phyloP scores from a whole-genome alignment of 169 alveolate species.

The Plasmodium gallinaceum region DNA sequence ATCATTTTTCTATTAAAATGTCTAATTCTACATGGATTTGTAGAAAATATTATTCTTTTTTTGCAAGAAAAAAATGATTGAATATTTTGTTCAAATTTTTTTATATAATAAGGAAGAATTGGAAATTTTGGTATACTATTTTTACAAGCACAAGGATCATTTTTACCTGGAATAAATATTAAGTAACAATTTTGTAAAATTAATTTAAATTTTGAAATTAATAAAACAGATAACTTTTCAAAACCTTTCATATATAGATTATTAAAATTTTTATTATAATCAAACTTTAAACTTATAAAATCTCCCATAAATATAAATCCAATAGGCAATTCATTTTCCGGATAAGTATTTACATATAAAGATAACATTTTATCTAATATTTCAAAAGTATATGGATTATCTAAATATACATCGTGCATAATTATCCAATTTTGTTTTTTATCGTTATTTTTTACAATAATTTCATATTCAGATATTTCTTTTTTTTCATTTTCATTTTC shows the following conservation, averaged over 20 bases:
- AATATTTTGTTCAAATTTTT: slow-evolving; percentile 75
- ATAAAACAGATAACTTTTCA: slow-evolving; percentile 56
- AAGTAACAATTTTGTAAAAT: slow-evolving; percentile 77
- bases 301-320: slow-evolving; percentile 86
- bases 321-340: slow-evolving; percentile 78
- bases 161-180: slow-evolving; percentile 83
- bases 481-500: slow-evolving; percentile 68
- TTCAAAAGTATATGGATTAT: slow-evolving; percentile 53
- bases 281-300: slow-evolving; percentile 74
- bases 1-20: slow-evolving; percentile 82
- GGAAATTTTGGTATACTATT: slow-evolving; percentile 83
- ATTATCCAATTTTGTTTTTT: slow-evolving; percentile 55
- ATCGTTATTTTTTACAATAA: slow-evolving; percentile 37
- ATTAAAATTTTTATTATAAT: slow-evolving; percentile 44
- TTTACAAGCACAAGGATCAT: slow-evolving; percentile 83
- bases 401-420: slow-evolving; percentile 64
- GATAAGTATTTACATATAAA: slow-evolving; percentile 76
- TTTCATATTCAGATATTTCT: slow-evolving; percentile 41
- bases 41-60: slow-evolving; percentile 64
- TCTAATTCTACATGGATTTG: slow-evolving; percentile 86
- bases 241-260: slow-evolving; percentile 68
- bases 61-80: slow-evolving; percentile 54
- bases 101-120: slow-evolving; percentile 76
- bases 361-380: slow-evolving; percentile 53
- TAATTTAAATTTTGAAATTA: slow-evolving; percentile 51